Percentiles rank a stretch among this genome's conserved stretches.
phyloP scores from a whole-genome alignment of 2,329 filamentous ascomycete genomes.

The Macrophomina tecta region DNA sequence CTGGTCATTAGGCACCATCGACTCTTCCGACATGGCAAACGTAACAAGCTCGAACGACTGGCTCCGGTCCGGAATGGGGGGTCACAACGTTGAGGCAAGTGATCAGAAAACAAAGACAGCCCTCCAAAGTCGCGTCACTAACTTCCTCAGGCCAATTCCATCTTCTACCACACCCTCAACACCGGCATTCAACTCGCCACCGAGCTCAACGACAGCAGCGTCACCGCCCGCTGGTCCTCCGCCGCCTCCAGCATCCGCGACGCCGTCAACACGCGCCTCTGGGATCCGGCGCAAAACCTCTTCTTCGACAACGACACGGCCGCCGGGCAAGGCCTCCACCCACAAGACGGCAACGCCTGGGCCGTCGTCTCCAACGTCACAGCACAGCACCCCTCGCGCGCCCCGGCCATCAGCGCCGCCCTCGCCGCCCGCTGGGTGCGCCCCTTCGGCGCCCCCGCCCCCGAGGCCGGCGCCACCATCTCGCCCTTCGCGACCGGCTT shows the following conservation, averaged over 20 bases:
- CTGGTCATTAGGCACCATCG: conserved; percentile 50
- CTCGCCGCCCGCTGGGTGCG: conserved; percentile 60
- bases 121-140: neutral
- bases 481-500: conserved; percentile 65
- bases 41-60: conserved; percentile 53
- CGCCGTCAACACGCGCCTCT: conserved; percentile 37
- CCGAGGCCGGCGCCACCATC: conserved; percentile 61
- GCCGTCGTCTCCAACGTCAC: conserved; percentile 36
- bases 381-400: conserved; percentile 58
- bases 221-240: conserved; percentile 35
- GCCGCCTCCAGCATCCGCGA: conserved; percentile 32
- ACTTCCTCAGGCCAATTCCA: neutral
- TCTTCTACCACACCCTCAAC: conserved; percentile 51
- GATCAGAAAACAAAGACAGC: neutral
- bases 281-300: conserved; percentile 37
- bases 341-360: conserved; percentile 53
- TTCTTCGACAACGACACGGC: conserved; percentile 50
- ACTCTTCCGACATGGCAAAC: conserved; percentile 53
- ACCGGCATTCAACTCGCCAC: conserved; percentile 28
- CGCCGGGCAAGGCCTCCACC: conserved; percentile 50
- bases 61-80: conserved; percentile 36
- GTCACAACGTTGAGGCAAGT: neutral
- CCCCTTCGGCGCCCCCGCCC: conserved; percentile 60
- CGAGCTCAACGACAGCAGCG: neutral
- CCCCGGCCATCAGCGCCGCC: conserved; percentile 50